Conservation (phyloP, 805 yeast genomes). For the Ogataea nonfermentans region DNA sequence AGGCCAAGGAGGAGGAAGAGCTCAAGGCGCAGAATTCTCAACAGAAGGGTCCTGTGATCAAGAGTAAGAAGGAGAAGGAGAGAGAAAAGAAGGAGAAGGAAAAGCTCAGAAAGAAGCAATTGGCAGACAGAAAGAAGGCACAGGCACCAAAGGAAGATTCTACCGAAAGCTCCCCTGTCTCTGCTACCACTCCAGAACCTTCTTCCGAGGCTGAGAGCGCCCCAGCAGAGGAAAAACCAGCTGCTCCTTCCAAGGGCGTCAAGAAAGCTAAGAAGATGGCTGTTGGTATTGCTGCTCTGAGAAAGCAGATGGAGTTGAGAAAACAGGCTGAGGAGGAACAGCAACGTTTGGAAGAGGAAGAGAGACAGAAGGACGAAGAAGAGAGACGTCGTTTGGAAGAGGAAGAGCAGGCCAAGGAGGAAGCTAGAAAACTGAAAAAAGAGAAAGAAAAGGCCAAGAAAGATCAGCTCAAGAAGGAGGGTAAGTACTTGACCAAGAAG, state of each 20-base stretch:
- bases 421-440: slow-evolving; percentile 63
- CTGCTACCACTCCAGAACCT: slow-evolving; percentile 19
- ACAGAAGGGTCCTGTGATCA: slow-evolving; percentile 61
- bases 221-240: slow-evolving; percentile 36
- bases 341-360: slow-evolving; percentile 68
- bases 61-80: slow-evolving; percentile 91
- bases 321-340: slow-evolving; percentile 87
- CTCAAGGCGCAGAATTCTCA: slow-evolving; percentile 33
- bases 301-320: slow-evolving; percentile 81
- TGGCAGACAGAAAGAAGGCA: slow-evolving; percentile 81
- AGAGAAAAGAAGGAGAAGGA: slow-evolving; percentile 92
- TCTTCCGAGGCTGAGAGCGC: slow-evolving; percentile 41
- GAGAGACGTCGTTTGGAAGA: slow-evolving; percentile 50
- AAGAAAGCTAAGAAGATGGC: slow-evolving; percentile 67
- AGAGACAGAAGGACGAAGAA: slow-evolving; percentile 45
- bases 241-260: slow-evolving; percentile 36
- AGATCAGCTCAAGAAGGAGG: slow-evolving; percentile 94
- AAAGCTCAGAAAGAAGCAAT: slow-evolving; percentile 86
- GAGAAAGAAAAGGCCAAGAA: slow-evolving; percentile 84
- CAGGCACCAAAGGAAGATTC: slow-evolving; percentile 29
- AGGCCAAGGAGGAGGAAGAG: slow-evolving; percentile 60
- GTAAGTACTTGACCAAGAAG: slow-evolving; percentile 88
- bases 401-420: slow-evolving; percentile 66
- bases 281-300: slow-evolving; percentile 89
- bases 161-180: slow-evolving; percentile 14